Evolutionary conservation across 1,284 basidiomycete species (phyloP), one percentile per base, ranked within the genome.

Genomic region (Cerrena zonata): DNA sequence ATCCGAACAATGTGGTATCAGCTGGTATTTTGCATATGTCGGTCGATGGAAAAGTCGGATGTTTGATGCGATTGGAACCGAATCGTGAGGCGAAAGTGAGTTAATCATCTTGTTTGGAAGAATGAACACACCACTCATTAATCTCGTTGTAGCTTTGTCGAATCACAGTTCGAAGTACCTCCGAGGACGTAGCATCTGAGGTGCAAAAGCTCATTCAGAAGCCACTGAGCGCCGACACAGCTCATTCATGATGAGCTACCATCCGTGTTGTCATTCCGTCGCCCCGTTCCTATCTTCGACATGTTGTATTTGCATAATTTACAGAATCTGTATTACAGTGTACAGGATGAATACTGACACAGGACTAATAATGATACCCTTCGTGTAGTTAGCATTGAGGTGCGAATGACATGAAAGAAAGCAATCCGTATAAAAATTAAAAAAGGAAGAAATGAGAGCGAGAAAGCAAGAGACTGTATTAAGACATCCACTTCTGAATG

Each of bases 1-100:
- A 96, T 72, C 81, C 87, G 15, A 82, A 76, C 59, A 94, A 98
- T 65, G 68, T 94, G 41, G 95, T 99, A 18, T 89, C 82, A 23
- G 96, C 94, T 13, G 95, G 91, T 21, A 92, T 99, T 25, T 71
- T 99, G 52, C 92, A 97, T 65, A 96, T 86, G 72, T 84, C 86
- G 5, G 65, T 73, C 2, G 83, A 85, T 5, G 95, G 95, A 19
- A 98, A 98, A 70, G 91, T 99, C 27, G 96, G 95, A 2, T 97
- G 95, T 63, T 71, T 99, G 58, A 71, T 97, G 59, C 80, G 96
- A 49, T 66, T 97, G 43, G 96, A 99, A 69, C 96, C 96, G 1
- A 99, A 98, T 71, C 79, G 81, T 50, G 91, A 94, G 54, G 94
- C 94, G 15, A 95, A 95, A 79, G 91, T 91, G 63, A 52, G 76